Evolutionary conservation across 208 protist species (phyloP).

Genomic region (Acanthamoeba sp.): DNA sequence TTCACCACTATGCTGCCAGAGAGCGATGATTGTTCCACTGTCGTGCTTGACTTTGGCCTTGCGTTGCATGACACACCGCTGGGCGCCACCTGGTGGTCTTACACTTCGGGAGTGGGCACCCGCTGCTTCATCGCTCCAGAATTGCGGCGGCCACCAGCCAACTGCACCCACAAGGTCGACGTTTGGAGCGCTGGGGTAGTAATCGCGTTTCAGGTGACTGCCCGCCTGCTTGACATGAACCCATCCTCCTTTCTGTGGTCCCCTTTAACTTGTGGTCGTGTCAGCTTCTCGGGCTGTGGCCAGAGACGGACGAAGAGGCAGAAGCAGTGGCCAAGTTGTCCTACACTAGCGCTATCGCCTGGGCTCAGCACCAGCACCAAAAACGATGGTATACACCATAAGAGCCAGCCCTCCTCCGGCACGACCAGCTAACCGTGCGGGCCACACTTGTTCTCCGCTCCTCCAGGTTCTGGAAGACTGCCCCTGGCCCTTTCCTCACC

Average conservation of each 20-base stretch:
- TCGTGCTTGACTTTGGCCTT: not conserved
- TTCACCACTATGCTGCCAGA: not conserved
- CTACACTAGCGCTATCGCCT: not conserved
- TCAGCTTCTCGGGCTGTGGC: not conserved
- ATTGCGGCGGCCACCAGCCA: not conserved
- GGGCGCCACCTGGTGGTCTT: not conserved
- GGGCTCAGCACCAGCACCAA: not conserved
- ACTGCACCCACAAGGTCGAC: not conserved
- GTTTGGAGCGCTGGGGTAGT: not conserved
- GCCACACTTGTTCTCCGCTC: not conserved
- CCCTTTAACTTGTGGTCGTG: not conserved
- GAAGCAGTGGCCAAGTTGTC: not conserved
- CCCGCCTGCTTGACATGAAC: not conserved
- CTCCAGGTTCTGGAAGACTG: conserved; percentile 2
- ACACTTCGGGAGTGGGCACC: not conserved
- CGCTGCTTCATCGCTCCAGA: not conserved
- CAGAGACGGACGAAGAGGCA: not conserved
- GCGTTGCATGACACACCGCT: not conserved
- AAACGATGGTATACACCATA: not conserved
- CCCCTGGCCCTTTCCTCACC: not conserved
- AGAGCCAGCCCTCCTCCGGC: not conserved
- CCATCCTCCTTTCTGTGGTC: not conserved
- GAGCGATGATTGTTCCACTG: not conserved
- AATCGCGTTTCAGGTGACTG: not conserved
- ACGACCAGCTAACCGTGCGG: not conserved